These are phyloP conservation scores for Orbilia brochopaga DNA, from an alignment of 2,329 filamentous ascomycete species.

Conservation along the genomic window DNA sequence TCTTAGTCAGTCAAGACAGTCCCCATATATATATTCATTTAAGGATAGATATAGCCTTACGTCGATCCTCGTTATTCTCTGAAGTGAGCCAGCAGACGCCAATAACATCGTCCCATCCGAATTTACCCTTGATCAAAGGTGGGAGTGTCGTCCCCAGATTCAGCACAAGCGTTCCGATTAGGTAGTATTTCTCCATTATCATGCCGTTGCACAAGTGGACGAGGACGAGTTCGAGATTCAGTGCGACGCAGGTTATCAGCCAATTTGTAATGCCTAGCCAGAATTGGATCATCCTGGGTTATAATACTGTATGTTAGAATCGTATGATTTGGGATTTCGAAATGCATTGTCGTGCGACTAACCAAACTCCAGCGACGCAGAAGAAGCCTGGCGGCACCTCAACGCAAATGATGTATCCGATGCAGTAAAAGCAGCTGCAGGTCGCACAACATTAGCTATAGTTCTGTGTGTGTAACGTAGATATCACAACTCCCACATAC, in stretches of 20 bases:
- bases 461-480: not conserved
- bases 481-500: constrained; percentile 19
- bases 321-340: not conserved
- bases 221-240: constrained; percentile 53
- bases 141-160: constrained; percentile 52
- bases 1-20: not conserved
- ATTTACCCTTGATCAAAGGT: constrained; percentile 53
- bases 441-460: not conserved
- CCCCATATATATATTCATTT: not conserved
- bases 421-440: constrained; percentile 52
- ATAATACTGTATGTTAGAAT: constrained; percentile 3
- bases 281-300: constrained; percentile 53
- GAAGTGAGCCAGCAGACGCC: constrained; percentile 53
- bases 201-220: constrained; percentile 52
- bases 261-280: constrained; percentile 55
- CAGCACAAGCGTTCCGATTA: constrained; percentile 50
- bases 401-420: constrained; percentile 53
- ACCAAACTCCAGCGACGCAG: constrained; percentile 41
- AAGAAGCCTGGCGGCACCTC: constrained; percentile 52
- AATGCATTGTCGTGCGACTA: constrained; percentile 13
- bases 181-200: constrained; percentile 52
- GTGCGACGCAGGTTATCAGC: constrained; percentile 53
- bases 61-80: constrained; percentile 38
- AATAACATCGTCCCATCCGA: constrained; percentile 54
- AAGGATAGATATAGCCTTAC: constrained; percentile 9